Base-by-base conservation (phyloP, 2,329 filamentous ascomycete genomes). In the Fusarium sp. region DNA sequence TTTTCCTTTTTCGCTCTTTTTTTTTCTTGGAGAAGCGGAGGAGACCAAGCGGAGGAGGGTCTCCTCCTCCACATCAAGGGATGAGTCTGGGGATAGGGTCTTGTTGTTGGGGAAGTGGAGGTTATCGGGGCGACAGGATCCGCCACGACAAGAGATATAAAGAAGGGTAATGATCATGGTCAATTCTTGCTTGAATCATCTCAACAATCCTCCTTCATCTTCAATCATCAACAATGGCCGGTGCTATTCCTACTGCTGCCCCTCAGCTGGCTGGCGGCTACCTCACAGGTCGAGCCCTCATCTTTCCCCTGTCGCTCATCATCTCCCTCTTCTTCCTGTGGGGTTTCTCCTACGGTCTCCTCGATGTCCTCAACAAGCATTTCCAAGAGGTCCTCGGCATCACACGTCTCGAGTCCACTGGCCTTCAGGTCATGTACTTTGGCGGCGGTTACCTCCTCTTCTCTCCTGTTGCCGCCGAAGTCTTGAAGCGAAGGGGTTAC, bases 401-500 rank as follows among this genome's bases (percentile, higher is more conserved):
- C 74, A 82, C 79, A 54, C 82, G 81, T 47, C 82, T 84, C 54
- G 84, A 84, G 76, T 85, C 86, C 2, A 79, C 85, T 1, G 87
- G 87, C 59, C 83, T 88, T 20, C 86, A 87, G 66, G 83, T 85
- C 24, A 86, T 87, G 69, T 89, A 89, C 78, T 89, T 88, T 73
- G 87, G 86, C 90, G 94, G 72, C 35, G 79, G 76, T 59, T 73
- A 70, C 57, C 82, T 84, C 27, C 83, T 84, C 47, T 80, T 84
- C 37, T 85, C 85, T 42, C 82, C 83, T 35, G 78, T 85, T 14
- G 89, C 92, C 22, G 91, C 91, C 57, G 88, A 85, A 80, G 84
- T 93, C 74, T 86, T 93, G 11, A 89, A 91, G 66, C 87, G 87
- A 67, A 91, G 86, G 71, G 91, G 92, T 37, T 93, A 92, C 81